Base-by-base conservation (phyloP, 2,329 filamentous ascomycete genomes). In the Thyridium curvatum region DNA sequence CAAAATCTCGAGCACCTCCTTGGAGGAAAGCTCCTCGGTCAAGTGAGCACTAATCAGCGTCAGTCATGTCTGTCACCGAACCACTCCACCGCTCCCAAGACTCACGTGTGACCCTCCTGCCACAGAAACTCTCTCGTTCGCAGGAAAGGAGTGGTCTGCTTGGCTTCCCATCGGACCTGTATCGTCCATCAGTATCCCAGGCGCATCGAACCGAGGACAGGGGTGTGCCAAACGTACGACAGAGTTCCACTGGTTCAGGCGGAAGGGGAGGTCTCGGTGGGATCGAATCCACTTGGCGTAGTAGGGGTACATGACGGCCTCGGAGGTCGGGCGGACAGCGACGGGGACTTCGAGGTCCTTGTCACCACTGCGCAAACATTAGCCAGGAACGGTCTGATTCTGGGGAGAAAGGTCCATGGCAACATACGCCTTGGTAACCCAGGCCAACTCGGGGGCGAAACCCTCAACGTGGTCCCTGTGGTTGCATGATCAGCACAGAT, bases 181-280 rank as follows among this genome's bases (percentile, higher is more conserved):
- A 30, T 47, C 46, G n/a, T 17, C 13, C 13, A 26, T 37, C 28
- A 30, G 16, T 17, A 12, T 15, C 12, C 8, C 8, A 30, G 3
- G 16, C n/a, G 13, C 32, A 34, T 32, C 30, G 13, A 35, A 12
- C 12, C 15, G 5, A 17, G 16, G 4, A 30, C 8, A 14, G 8
- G 21, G 49, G 10, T 18, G 8, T 12, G n/a, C n/a, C n/a, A 3
- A 12, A 21, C 39, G 32, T 35, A 56, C 74, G 48, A 78, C 74
- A 12, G 84, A 94, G 74, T 96, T 96, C 93, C 93, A 98, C 65
- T 98, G 93, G 70, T 97, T 97, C 50, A 97, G 74, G 56, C 88
- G 84, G 50, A 97, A 74, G 46, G 93, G 94, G 42, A 98, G 82
- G 58, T 98, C 93, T 55, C 94, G 81, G 67, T 98, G 90, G 59